Conservation (phyloP, 495 filamentous ascomycete genomes). For the Penicillium coffeae region DNA sequence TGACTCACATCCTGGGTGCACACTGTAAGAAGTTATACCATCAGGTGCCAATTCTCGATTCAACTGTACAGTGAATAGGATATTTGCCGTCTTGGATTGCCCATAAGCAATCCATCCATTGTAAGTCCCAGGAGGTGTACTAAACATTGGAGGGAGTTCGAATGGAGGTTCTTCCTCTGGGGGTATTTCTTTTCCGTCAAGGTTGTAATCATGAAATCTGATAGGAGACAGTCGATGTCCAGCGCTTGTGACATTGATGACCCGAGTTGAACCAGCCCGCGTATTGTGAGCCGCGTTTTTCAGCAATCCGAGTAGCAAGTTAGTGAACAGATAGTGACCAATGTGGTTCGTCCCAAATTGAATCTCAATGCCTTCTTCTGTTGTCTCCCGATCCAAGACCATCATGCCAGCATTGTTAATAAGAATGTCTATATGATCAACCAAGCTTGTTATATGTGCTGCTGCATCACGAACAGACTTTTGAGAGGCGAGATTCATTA, state of each 20-base stretch:
- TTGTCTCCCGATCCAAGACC: constrained; percentile 43
- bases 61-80: constrained; percentile 46
- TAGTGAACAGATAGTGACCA: constrained; percentile 62
- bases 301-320: constrained; percentile 58
- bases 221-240: constrained; percentile 34
- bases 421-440: constrained; percentile 13
- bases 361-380: constrained; percentile 64
- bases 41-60: constrained; percentile 7
- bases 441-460: constrained; percentile 5
- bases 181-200: constrained; percentile 15
- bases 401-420: constrained; percentile 71
- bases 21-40: constrained; percentile 21
- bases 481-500: constrained; percentile 17
- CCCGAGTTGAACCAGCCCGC: constrained; percentile 17
- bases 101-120: constrained; percentile 50
- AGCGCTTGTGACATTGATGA: constrained; percentile 42
- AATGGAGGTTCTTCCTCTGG: constrained; percentile 13
- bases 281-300: constrained; percentile 37
- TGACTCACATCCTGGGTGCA: constrained; percentile 24
- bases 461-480: constrained; percentile 13
- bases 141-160: constrained; percentile 13
- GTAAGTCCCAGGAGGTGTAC: constrained; percentile 14
- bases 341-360: constrained; percentile 73
- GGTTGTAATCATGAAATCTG: constrained; percentile 24
- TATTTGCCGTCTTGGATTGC: constrained; percentile 60